Conservation (phyloP, 352 stramenopile species). For the Phytophthora colocasiae region DNA sequence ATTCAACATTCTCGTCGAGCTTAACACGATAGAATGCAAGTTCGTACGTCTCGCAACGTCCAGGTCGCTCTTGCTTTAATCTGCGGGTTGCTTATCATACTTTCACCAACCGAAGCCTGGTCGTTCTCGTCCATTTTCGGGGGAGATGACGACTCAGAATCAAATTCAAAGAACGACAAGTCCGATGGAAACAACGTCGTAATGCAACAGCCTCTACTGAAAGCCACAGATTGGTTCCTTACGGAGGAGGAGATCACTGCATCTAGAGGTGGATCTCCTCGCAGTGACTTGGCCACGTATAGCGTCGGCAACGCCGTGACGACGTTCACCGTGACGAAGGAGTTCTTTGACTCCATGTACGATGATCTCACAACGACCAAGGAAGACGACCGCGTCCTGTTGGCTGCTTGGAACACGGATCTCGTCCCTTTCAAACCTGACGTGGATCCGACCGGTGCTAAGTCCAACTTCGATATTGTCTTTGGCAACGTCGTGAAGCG, state of each 20-base stretch:
- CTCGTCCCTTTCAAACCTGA: conserved; percentile 48
- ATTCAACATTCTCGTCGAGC: too few relatives aligned
- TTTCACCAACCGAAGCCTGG: conserved; percentile 4
- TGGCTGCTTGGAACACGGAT: conserved; percentile 59
- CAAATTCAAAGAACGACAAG: too few relatives aligned
- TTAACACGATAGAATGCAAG: too few relatives aligned
- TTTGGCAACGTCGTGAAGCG: conserved; percentile 29
- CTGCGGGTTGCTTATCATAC: too few relatives aligned
- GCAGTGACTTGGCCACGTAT: conserved; percentile 42
- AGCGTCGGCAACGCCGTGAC: conserved; percentile 52
- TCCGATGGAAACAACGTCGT: too few relatives aligned
- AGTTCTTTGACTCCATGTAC: conserved; percentile 55
- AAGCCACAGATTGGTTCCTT: conserved; percentile 36
- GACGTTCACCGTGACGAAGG: conserved; percentile 44
- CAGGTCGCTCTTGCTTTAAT: too few relatives aligned
- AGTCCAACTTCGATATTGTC: conserved; percentile 48
- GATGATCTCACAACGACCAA: conserved; percentile 42
- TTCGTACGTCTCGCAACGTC: too few relatives aligned
- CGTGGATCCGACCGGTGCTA: conserved; percentile 23
- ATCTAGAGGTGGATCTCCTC: conserved; percentile 46
- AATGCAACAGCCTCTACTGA: too few relatives aligned
- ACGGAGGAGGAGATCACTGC: conserved; percentile 54
- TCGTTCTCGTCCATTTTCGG: conserved; percentile 22
- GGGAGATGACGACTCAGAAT: conserved; percentile 4
- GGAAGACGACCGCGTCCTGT: conserved; percentile 35